Conservation (phyloP, 176 grass and related monocot species). For the Rhynchospora tenuis region DNA sequence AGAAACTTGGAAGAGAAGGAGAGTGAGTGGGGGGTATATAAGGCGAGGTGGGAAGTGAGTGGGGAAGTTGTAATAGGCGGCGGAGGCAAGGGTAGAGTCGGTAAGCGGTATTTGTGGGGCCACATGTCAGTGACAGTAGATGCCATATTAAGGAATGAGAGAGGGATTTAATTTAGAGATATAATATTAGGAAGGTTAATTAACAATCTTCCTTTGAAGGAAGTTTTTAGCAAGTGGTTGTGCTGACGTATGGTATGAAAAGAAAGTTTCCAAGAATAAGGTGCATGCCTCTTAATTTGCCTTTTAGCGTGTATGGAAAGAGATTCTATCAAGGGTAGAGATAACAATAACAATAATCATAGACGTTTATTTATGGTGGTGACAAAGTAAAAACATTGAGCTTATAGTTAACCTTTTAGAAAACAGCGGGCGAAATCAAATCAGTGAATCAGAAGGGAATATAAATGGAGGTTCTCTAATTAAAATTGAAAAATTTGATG, state of each 20-base stretch:
- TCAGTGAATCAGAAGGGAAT: neutral
- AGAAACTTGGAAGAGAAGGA: slow-evolving; percentile 23
- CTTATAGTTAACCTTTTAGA: neutral
- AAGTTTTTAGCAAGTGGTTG: neutral
- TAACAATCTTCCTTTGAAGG: neutral
- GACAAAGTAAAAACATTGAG: neutral
- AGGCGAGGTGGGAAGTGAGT: slow-evolving; percentile 33
- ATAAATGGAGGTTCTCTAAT: neutral
- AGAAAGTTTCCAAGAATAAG: slow-evolving; percentile 9
- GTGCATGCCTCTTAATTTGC: neutral
- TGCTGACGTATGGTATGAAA: neutral
- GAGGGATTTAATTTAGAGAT: neutral
- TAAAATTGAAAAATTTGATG: neutral
- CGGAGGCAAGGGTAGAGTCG: slow-evolving; percentile 14
- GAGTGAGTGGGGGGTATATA: slow-evolving; percentile 11
- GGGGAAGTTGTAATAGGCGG: slow-evolving; percentile 18
- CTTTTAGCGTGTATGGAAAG: neutral
- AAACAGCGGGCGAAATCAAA: neutral
- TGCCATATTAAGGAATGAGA: neutral
- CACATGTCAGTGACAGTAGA: neutral
- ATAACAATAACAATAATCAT: neutral
- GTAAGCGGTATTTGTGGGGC: slow-evolving; percentile 16
- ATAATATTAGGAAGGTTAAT: neutral
- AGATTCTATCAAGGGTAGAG: neutral
- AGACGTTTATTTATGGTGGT: neutral